Percentiles rank a stretch among this genome's conserved stretches.
phyloP scores from a whole-genome alignment of 1,139 yeast genomes.

The Suhomyces anneliseae region DNA sequence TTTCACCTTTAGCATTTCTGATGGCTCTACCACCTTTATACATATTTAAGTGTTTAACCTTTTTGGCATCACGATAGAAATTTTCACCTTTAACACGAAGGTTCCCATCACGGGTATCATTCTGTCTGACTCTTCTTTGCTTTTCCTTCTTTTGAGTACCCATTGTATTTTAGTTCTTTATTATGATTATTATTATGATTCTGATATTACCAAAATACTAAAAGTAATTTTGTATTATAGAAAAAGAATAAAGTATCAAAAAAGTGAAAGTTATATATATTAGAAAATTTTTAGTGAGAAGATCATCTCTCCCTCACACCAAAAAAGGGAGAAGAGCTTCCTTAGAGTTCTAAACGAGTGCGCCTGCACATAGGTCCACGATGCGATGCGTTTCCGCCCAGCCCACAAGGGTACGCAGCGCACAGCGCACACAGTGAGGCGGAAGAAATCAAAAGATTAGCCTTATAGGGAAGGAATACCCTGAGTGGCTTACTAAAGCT shows the following conservation, averaged over 20 bases:
- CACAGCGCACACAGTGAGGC: too few relatives aligned
- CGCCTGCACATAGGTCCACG: too few relatives aligned
- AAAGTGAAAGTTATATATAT: neutral
- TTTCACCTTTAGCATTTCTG: conserved; percentile 84
- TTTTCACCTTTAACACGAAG: conserved; percentile 95
- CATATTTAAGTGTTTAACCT: conserved; percentile 88
- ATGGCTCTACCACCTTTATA: conserved; percentile 88
- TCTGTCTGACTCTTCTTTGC: conserved; percentile 78
- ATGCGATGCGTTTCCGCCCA: too few relatives aligned
- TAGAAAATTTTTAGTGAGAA: conserved; percentile 9
- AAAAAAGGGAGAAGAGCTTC: too few relatives aligned
- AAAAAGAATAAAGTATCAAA: neutral
- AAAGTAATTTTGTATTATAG: neutral
- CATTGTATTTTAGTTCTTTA: conserved; percentile 42
- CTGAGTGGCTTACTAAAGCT: too few relatives aligned
- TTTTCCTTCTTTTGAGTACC: conserved; percentile 93
- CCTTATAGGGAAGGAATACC: too few relatives aligned
- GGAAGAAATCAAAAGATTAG: neutral
- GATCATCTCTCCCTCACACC: conserved; percentile 3
- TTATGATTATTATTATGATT: too few relatives aligned
- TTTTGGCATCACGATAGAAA: conserved; percentile 92
- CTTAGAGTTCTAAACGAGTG: too few relatives aligned
- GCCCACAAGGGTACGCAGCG: too few relatives aligned
- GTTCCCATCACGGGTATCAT: conserved; percentile 83
- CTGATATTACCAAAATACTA: too few relatives aligned